Conservation (phyloP, 768 basidiomycete species). For the Fomitopsis pulvina region DNA sequence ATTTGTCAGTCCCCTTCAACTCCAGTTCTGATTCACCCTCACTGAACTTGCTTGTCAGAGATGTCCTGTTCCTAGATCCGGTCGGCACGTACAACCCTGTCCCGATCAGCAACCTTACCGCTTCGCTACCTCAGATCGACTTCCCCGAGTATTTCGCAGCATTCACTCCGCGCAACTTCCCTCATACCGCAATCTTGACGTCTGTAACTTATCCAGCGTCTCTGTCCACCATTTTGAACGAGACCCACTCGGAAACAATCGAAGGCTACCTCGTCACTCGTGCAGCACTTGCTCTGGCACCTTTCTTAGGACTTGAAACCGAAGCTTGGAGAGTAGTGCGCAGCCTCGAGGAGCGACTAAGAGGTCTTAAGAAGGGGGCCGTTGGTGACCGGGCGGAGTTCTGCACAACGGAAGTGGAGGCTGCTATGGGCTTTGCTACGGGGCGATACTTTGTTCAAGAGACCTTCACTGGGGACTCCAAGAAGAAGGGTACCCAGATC, state of each 20-base stretch:
- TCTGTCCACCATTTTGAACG: constrained; percentile 61
- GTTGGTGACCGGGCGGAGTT: constrained; percentile 78
- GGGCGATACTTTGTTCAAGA: constrained; percentile 86
- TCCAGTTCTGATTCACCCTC: neutral
- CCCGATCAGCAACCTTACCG: constrained; percentile 60
- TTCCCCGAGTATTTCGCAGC: constrained; percentile 84
- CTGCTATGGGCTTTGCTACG: constrained; percentile 78
- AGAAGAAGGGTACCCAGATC: constrained; percentile 72
- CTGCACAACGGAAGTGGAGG: constrained; percentile 69
- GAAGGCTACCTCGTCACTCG: constrained; percentile 87
- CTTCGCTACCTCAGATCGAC: constrained; percentile 66
- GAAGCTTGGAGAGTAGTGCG: constrained; percentile 75
- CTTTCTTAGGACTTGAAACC: constrained; percentile 67
- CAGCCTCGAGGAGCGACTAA: constrained; percentile 61
- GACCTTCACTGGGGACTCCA: constrained; percentile 75
- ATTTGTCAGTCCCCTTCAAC: constrained; percentile 45
- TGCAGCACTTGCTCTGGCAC: constrained; percentile 60
- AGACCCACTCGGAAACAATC: constrained; percentile 61
- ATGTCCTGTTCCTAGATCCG: constrained; percentile 72
- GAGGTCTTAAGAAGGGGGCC: constrained; percentile 83
- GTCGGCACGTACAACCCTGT: constrained; percentile 85
- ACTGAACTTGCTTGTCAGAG: constrained; percentile 30
- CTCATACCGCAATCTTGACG: constrained; percentile 71
- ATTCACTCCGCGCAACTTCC: constrained; percentile 74
- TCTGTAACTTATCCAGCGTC: constrained; percentile 70